These are phyloP conservation scores for Zymoseptoria pseudotritici DNA, from an alignment of 2,329 filamentous ascomycete genomes.

Conservation along the genomic window DNA sequence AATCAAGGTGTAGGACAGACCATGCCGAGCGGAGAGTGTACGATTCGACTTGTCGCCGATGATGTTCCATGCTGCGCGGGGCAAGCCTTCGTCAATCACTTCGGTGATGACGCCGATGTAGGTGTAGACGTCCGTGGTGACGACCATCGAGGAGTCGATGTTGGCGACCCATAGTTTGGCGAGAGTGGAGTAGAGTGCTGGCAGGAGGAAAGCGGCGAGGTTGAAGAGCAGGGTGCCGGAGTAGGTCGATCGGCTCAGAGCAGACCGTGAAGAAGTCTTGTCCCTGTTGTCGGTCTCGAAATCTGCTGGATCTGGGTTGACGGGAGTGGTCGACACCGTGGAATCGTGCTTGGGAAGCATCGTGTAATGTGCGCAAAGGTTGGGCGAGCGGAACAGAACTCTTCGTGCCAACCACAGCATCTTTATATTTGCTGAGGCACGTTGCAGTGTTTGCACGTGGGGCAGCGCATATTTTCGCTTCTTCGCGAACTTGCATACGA, in stretches of 20 bases:
- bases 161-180: conserved; percentile 64
- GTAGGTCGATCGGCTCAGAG: conserved; percentile 34
- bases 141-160: conserved; percentile 56
- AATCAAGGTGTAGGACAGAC: conserved; percentile 54
- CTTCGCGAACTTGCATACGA: not conserved
- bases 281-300: not conserved
- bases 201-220: conserved; percentile 53
- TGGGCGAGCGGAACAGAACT: not conserved
- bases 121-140: conserved; percentile 59
- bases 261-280: conserved; percentile 2
- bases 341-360: conserved; percentile 10
- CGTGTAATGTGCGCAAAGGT: conserved; percentile 1
- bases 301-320: not conserved
- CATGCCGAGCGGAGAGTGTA: conserved; percentile 44
- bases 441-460: not conserved
- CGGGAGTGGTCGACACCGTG: not conserved
- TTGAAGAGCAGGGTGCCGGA: conserved; percentile 56
- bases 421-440: not conserved
- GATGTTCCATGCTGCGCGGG: conserved; percentile 59
- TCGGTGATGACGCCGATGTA: conserved; percentile 62
- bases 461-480: not conserved
- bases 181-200: conserved; percentile 59
- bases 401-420: not conserved
- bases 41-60: conserved; percentile 58
- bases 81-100: conserved; percentile 66